These are phyloP conservation scores for Aspergillus sp. DNA, from an alignment of 2,329 filamentous ascomycete species.

Conservation along the genomic window DNA sequence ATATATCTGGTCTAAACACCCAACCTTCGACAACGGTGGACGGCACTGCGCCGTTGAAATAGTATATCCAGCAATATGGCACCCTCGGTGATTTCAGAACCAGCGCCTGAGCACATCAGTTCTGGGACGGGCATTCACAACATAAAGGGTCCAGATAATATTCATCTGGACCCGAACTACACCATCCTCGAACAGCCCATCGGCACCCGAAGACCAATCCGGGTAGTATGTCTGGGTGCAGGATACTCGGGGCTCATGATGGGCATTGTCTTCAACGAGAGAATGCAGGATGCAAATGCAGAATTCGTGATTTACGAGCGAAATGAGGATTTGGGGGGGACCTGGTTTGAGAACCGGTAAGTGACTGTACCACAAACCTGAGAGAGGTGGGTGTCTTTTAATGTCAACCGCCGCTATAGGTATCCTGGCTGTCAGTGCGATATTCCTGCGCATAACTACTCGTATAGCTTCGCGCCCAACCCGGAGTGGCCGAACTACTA, in stretches of 20 bases:
- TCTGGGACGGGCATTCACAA: no score
- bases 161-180: neutral
- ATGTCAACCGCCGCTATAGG: neutral
- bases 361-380: no score
- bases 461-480: constrained; percentile 44
- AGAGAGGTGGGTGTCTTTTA: no score
- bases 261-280: constrained; percentile 26
- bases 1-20: no score
- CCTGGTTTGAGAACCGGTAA: constrained; percentile 34
- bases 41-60: no score
- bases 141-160: no score
- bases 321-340: constrained; percentile 32
- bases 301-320: constrained; percentile 28
- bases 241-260: constrained; percentile 20
- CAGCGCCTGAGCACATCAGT: no score
- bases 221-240: constrained; percentile 16
- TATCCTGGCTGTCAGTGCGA: constrained; percentile 37
- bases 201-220: constrained; percentile 10
- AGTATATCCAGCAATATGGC: no score
- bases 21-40: no score
- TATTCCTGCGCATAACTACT: constrained; percentile 31
- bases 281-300: constrained; percentile 12
- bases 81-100: no score
- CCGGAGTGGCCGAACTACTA: constrained; percentile 45
- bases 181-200: constrained; percentile 8